A percentile compares a stretch with the other conserved stretches of the same genome.
These are phyloP conservation scores for Ceratocystis lukuohia DNA, from an alignment of 2,329 filamentous ascomycete species.

Conservation along the genomic window DNA sequence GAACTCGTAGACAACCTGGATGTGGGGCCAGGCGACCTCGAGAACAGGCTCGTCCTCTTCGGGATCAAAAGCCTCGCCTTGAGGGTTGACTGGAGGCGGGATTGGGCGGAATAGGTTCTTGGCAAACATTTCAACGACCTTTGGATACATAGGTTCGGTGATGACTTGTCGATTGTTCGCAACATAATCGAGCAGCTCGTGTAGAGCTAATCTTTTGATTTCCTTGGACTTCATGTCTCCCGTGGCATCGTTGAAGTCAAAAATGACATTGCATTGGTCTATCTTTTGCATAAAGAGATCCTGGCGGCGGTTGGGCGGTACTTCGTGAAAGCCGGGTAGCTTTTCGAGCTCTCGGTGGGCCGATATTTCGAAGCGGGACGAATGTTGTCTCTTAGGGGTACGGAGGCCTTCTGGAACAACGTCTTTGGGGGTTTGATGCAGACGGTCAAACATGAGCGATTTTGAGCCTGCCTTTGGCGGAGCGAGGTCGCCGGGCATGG, in stretches of 20 bases:
- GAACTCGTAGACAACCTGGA: constrained; percentile 98
- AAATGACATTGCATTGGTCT: constrained; percentile 99
- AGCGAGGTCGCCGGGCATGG: constrained; percentile 93
- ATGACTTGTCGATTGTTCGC: constrained; percentile 98
- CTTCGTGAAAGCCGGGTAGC: constrained; percentile 93
- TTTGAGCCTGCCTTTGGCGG: constrained; percentile 87
- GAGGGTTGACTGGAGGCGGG: constrained; percentile 90
- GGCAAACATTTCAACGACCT: constrained; percentile 97
- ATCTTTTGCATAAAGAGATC: constrained; percentile 99
- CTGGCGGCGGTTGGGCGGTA: constrained; percentile 83
- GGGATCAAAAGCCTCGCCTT: constrained; percentile 94
- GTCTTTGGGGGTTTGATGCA: constrained; percentile 91
- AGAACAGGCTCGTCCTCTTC: constrained; percentile 97
- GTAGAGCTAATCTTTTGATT: constrained; percentile 90
- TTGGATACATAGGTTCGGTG: constrained; percentile 96
- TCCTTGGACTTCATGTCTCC: constrained; percentile 99
- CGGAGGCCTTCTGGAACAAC: constrained; percentile 79
- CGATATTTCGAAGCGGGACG: constrained; percentile 94
- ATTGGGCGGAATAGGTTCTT: constrained; percentile 98
- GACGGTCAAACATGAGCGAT: constrained; percentile 72
- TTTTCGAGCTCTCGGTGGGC: constrained; percentile 95
- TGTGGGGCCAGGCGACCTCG: constrained; percentile 97
- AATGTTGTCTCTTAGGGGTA: constrained; percentile 93
- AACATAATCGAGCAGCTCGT: constrained; percentile 94
- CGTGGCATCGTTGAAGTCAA: constrained; percentile 97